These are phyloP conservation scores for Arctium lappa DNA, from an alignment of 129 eudicot genomes.

Conservation along the genomic window DNA sequence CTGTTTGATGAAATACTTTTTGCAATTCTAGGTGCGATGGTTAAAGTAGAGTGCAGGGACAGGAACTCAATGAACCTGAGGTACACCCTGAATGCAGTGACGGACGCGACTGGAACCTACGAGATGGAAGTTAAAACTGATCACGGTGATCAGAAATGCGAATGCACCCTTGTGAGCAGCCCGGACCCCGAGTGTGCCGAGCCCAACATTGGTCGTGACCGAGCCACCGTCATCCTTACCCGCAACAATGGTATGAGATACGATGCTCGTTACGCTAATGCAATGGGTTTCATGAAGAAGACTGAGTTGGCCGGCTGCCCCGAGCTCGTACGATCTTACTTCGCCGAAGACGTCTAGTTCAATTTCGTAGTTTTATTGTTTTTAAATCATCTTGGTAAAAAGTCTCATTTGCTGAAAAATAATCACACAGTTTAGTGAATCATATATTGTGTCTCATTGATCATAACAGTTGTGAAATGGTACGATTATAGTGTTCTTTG, in stretches of 20 bases:
- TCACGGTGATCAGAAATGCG: slow-evolving; percentile 51
- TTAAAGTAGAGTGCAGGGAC: slow-evolving; percentile 52
- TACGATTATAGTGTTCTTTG: neutral
- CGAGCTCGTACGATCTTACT: slow-evolving; percentile 41
- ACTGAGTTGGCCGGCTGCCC: slow-evolving; percentile 34
- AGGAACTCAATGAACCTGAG: slow-evolving; percentile 11
- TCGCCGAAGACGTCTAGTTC: slow-evolving; percentile 17
- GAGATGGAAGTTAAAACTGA: slow-evolving; percentile 34
- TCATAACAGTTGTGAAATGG: neutral
- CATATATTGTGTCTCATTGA: neutral
- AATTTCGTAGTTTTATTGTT: slow-evolving; percentile 2
- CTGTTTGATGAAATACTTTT: neutral
- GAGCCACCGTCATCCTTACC: slow-evolving; percentile 55
- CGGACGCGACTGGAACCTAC: slow-evolving; percentile 51
- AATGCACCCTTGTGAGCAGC: slow-evolving; percentile 51
- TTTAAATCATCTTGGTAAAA: slow-evolving; percentile 17
- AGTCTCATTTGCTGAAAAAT: slow-evolving; percentile 35
- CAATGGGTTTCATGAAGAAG: slow-evolving; percentile 49
- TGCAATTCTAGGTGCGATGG: slow-evolving; percentile 46
- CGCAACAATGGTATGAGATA: slow-evolving; percentile 50
- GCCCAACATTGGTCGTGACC: slow-evolving; percentile 45
- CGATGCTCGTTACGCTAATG: slow-evolving; percentile 41
- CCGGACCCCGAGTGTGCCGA: slow-evolving; percentile 34
- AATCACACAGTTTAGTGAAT: slow-evolving; percentile 21
- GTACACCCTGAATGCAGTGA: slow-evolving; percentile 35